Conservation (phyloP, 257 asterid species). For the Solanum arcanum region DNA sequence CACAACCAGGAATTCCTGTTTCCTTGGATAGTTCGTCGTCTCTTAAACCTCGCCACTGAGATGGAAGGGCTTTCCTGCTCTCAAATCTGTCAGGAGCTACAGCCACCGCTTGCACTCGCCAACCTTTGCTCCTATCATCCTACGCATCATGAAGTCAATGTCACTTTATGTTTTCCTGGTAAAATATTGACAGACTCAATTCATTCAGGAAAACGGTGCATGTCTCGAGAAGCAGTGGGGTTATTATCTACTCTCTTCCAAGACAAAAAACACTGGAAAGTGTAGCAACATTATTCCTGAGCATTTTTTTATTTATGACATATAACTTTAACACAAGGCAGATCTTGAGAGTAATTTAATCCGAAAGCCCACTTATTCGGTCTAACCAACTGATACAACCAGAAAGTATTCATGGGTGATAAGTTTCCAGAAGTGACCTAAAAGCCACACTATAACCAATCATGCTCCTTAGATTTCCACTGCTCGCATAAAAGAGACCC, state of each 20-base stretch:
- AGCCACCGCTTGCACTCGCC: slow-evolving; percentile 19
- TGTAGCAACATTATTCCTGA: neutral
- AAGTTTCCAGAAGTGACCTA: neutral
- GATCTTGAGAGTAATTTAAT: neutral
- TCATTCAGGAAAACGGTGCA: neutral
- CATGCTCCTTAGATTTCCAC: neutral
- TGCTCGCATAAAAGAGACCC: neutral
- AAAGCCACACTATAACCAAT: neutral
- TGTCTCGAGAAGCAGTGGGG: neutral
- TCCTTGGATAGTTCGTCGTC: slow-evolving; percentile 10
- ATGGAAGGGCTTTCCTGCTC: slow-evolving; percentile 10
- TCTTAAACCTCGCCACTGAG: slow-evolving; percentile 11
- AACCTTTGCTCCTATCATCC: slow-evolving; percentile 18
- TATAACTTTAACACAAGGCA: neutral
- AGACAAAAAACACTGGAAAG: neutral
- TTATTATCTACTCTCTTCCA: neutral
- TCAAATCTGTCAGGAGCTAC: slow-evolving; percentile 14
- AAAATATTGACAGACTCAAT: neutral
- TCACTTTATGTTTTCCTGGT: neutral
- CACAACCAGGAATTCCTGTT: slow-evolving; percentile 16
- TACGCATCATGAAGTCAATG: neutral
- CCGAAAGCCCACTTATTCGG: neutral
- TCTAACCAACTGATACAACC: neutral
- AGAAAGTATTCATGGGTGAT: neutral
- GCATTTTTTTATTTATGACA: neutral